Percentiles rank a stretch among this genome's conserved stretches.
Evolutionary conservation across 305 asterid genomes (phyloP).

Genomic region (Fraxinus velutina): DNA sequence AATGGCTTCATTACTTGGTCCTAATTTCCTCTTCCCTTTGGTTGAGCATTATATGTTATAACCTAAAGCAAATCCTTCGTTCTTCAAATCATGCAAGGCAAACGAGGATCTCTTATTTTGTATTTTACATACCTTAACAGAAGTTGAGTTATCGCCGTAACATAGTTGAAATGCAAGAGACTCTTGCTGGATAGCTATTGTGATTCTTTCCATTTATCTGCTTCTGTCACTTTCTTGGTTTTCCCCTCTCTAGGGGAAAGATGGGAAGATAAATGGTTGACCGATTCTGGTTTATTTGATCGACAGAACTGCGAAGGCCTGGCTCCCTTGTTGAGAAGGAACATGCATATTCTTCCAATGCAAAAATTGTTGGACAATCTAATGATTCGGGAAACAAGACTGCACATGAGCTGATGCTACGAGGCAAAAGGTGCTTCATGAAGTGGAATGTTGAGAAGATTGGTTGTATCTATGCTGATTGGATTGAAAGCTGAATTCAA

Average conservation of each 20-base stretch:
- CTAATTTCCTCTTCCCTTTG: background rate
- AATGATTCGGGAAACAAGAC: constrained; percentile 17
- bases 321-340: constrained; percentile 15
- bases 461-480: constrained; percentile 50
- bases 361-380: constrained; percentile 16
- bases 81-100: background rate
- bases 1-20: background rate
- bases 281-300: constrained; percentile 24
- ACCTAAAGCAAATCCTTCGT: background rate
- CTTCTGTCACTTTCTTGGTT: background rate
- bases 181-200: background rate
- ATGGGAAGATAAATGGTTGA: background rate
- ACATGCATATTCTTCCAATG: background rate
- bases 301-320: constrained; percentile 32
- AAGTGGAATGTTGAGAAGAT: constrained; percentile 35
- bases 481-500: constrained; percentile 33
- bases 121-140: background rate
- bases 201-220: background rate
- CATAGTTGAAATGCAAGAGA: background rate
- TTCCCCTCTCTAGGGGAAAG: background rate
- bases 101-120: background rate
- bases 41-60: background rate
- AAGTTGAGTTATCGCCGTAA: background rate
- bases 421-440: constrained; percentile 17
- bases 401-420: constrained; percentile 21